Percentiles rank a stretch among this genome's conserved stretches.
These are phyloP conservation scores for Diatrype stigma DNA, from an alignment of 2,329 filamentous ascomycete species.

Conservation along the genomic window DNA sequence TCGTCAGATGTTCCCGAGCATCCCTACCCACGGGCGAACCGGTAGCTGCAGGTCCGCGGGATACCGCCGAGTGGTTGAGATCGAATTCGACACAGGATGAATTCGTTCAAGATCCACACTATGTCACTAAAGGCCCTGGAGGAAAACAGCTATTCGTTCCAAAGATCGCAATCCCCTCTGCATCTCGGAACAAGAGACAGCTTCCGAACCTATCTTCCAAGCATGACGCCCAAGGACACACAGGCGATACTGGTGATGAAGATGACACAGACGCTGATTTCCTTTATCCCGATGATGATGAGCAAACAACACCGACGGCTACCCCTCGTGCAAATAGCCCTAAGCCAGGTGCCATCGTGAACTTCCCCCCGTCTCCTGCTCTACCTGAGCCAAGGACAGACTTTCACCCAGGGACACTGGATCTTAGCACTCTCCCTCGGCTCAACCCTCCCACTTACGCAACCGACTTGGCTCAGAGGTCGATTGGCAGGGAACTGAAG, in stretches of 20 bases:
- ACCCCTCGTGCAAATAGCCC: conserved; percentile 2
- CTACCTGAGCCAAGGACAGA: conserved; percentile 24
- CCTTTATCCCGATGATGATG: conserved; percentile 32
- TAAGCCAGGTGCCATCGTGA: conserved; percentile 5
- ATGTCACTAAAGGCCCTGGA: conserved; percentile 9
- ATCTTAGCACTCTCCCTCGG: conserved; percentile 57
- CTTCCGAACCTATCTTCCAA: conserved; percentile 1
- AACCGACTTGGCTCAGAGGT: conserved; percentile 54
- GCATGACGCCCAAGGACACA: conserved; percentile 17
- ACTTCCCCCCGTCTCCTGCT: conserved; percentile 5
- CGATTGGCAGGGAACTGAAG: conserved; percentile 61
- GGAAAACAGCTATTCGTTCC: conserved; percentile 25
- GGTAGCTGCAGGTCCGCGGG: neutral
- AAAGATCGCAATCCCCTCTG: conserved; percentile 27
- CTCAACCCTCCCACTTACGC: conserved; percentile 65
- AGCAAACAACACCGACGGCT: conserved; percentile 4
- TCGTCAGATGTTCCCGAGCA: conserved; percentile 36
- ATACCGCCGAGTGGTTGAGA: neutral
- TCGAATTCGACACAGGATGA: neutral
- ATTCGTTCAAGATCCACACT: conserved; percentile 20
- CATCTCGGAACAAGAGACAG: neutral
- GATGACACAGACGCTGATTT: conserved; percentile 33
- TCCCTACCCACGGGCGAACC: neutral
- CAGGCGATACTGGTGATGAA: conserved; percentile 42
- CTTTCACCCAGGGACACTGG: conserved; percentile 65